A percentile compares a stretch with the other conserved stretches of the same genome.
phyloP scores from a whole-genome alignment of 2,329 filamentous ascomycete genomes.

The Sporothrix mexicana region DNA sequence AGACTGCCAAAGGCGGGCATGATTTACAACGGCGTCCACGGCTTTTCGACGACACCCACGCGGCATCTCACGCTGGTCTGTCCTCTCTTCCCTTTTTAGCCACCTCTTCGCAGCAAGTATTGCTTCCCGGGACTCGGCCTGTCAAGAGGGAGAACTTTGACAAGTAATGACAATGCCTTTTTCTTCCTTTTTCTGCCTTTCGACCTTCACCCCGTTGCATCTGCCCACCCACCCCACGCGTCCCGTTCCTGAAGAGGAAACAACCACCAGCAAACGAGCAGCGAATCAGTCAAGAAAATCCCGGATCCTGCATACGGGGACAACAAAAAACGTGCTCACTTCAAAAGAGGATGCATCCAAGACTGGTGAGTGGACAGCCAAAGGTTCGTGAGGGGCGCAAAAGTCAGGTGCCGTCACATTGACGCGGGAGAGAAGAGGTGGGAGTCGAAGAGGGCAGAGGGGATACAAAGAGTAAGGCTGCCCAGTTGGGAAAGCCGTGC shows the following conservation, averaged over 20 bases:
- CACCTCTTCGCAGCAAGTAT: not conserved
- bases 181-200: not conserved
- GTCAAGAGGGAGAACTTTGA: not conserved
- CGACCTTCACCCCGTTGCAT: not conserved
- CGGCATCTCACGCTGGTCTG: not conserved
- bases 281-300: too few relatives aligned
- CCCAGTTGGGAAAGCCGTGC: conserved; percentile 9
- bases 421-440: not conserved
- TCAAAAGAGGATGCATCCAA: conserved; percentile 7
- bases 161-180: not conserved
- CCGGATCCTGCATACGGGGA: too few relatives aligned
- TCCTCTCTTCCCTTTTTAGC: not conserved
- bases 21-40: too few relatives aligned
- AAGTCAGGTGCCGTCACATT: conserved; percentile 21
- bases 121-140: conserved; percentile 8
- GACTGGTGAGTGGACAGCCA: not conserved
- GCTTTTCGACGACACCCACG: not conserved
- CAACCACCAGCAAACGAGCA: not conserved
- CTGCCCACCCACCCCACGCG: conserved; percentile 15
- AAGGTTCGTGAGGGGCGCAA: not conserved
- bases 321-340: conserved; percentile 26
- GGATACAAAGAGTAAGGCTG: not conserved
- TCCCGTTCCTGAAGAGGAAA: not conserved
- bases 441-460: not conserved
- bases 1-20: too few relatives aligned